Percentiles rank a stretch among this genome's conserved stretches.
These are phyloP conservation scores for Ophiobolus disseminans DNA, from an alignment of 2,329 filamentous ascomycete species.

Conservation along the genomic window DNA sequence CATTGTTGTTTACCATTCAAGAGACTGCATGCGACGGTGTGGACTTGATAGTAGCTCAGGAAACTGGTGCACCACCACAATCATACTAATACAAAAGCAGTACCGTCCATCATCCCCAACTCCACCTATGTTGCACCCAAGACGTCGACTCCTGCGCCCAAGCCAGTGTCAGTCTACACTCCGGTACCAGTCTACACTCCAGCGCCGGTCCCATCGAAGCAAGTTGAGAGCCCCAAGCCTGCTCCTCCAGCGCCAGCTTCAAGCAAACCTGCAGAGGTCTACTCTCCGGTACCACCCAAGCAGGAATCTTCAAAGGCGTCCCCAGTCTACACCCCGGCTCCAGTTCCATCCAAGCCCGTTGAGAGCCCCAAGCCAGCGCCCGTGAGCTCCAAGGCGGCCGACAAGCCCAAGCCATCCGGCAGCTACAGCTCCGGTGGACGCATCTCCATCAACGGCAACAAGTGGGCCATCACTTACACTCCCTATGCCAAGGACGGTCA, in stretches of 20 bases:
- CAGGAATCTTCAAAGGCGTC: constrained; percentile 10
- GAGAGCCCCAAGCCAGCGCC: constrained; percentile 27
- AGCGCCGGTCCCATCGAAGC: constrained; percentile 22
- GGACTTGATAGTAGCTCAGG: not conserved
- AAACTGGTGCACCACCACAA: not conserved
- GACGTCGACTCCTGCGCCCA: constrained; percentile 71
- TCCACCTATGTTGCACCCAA: constrained; percentile 63
- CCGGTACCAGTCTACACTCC: constrained; percentile 25
- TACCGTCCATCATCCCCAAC: constrained; percentile 35
- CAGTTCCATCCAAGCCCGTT: constrained; percentile 14
- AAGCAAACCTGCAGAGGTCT: not conserved
- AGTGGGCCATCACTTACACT: constrained; percentile 60
- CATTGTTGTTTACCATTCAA: too few relatives aligned
- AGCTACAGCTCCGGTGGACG: constrained; percentile 32
- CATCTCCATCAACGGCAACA: constrained; percentile 52
- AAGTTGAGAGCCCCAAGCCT: constrained; percentile 28
- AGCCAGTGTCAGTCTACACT: constrained; percentile 17
- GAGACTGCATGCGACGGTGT: too few relatives aligned
- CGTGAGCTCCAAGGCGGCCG: constrained; percentile 25
- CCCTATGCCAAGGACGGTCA: constrained; percentile 52
- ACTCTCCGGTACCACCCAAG: constrained; percentile 9
- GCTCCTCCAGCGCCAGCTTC: constrained; percentile 1
- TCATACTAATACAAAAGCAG: constrained; percentile 22
- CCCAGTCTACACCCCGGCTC: constrained; percentile 7
- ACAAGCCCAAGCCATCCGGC: constrained; percentile 40